Percentiles rank a stretch among this genome's conserved stretches.
Conservation (phyloP, 2,329 filamentous ascomycete genomes). For the Lachnellula hyalina region DNA sequence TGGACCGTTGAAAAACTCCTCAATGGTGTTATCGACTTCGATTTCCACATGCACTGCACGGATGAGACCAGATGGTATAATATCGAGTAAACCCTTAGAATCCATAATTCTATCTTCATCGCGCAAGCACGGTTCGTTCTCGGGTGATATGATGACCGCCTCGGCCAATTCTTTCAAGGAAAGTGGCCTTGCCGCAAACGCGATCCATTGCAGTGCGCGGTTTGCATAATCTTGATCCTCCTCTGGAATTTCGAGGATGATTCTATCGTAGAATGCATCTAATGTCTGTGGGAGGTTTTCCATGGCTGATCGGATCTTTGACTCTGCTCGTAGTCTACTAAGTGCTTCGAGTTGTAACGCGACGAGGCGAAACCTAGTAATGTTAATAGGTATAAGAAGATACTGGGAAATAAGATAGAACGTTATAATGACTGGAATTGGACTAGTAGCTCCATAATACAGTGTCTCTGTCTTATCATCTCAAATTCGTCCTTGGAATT, state of each 20-base stretch:
- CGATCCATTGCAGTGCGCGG: constrained; percentile 22
- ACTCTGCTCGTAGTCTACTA: neutral
- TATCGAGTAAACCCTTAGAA: neutral
- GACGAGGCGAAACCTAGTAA: constrained; percentile 15
- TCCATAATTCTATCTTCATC: neutral
- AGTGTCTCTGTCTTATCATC: too few relatives aligned
- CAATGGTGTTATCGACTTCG: neutral
- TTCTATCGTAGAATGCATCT: constrained; percentile 11
- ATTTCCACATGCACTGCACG: neutral
- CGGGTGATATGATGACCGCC: neutral
- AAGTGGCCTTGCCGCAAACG: constrained; percentile 9
- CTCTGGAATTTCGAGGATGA: constrained; percentile 1
- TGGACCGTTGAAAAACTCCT: neutral
- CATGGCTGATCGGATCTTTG: neutral
- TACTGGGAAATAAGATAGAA: too few relatives aligned
- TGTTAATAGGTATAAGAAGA: neutral
- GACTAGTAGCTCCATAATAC: too few relatives aligned
- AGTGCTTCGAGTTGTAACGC: constrained; percentile 14
- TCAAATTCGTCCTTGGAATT: too few relatives aligned
- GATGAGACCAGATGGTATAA: neutral
- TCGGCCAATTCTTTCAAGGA: neutral
- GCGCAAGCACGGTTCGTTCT: neutral
- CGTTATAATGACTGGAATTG: too few relatives aligned
- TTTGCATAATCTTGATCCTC: neutral
- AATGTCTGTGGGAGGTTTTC: constrained; percentile 7